phyloP scores from a whole-genome alignment of 2,329 filamentous ascomycete genomes.

The Paecilomyces formosus region DNA sequence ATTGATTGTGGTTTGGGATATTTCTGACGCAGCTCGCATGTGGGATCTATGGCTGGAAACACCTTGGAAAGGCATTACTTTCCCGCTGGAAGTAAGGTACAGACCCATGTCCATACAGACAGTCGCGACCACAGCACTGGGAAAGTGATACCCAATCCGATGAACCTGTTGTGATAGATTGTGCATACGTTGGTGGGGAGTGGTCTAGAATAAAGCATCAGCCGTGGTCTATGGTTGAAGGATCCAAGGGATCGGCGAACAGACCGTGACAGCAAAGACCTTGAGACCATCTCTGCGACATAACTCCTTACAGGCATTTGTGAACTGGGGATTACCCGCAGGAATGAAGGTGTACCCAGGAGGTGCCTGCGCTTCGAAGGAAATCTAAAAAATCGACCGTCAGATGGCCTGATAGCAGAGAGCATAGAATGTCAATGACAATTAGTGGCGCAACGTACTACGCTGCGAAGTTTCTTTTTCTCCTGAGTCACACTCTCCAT shows the following conservation, averaged over 20 bases:
- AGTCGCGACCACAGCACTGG: conserved; percentile 50
- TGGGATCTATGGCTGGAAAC: conserved; percentile 16
- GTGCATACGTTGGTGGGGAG: conserved; percentile 42
- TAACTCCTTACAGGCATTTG: conserved; percentile 52
- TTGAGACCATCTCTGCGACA: conserved; percentile 48
- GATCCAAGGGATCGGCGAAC: conserved; percentile 17
- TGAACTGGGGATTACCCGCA: conserved; percentile 53
- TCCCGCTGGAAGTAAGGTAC: conserved; percentile 41
- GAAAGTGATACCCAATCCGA: conserved; percentile 57
- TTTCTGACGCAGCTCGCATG: conserved; percentile 20
- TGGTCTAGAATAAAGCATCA: conserved; percentile 31
- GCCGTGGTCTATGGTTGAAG: conserved; percentile 4
- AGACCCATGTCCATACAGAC: conserved; percentile 45
- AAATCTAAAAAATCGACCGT: conserved; percentile 40
- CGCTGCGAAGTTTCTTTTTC: conserved; percentile 52
- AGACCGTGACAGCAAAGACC: conserved; percentile 55
- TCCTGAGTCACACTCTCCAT: conserved; percentile 51
- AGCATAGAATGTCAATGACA: conserved; percentile 1
- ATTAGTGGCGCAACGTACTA: conserved; percentile 29
- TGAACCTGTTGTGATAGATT: conserved; percentile 54
- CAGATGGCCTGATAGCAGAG: conserved; percentile 15
- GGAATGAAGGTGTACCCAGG: conserved; percentile 56
- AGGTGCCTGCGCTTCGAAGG: conserved; percentile 48
- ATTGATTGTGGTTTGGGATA: conserved; percentile 41
- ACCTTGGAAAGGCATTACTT: conserved; percentile 32